phyloP scores from a whole-genome alignment of 495 filamentous ascomycete species.

The Lentithecium fluviatile region DNA sequence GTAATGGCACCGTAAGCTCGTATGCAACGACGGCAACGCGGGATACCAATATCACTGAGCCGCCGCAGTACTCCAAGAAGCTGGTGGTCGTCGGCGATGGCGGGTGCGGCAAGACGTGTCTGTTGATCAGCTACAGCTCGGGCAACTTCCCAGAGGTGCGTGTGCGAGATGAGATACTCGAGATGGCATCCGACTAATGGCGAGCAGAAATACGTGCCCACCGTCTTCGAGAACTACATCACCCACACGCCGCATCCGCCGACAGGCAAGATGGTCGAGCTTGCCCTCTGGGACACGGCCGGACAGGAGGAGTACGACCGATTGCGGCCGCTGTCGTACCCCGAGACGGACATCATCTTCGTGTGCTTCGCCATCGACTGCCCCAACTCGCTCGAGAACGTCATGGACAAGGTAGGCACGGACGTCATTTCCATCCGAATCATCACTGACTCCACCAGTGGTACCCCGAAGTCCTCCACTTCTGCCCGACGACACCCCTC shows the following conservation, averaged over 20 bases:
- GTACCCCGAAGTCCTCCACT: conserved; percentile 98
- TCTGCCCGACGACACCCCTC: conserved; percentile 94
- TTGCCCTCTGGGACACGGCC: conserved; percentile 97
- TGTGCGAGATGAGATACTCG: neutral
- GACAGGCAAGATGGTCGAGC: conserved; percentile 88
- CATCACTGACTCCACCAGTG: conserved; percentile 58
- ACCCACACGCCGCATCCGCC: conserved; percentile 85
- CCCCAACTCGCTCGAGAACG: conserved; percentile 95
- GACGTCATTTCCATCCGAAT: too few relatives aligned
- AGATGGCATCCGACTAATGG: conserved; percentile 6
- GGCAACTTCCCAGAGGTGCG: conserved; percentile 96
- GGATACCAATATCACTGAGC: conserved; percentile 80
- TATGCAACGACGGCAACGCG: conserved; percentile 68
- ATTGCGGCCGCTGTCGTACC: conserved; percentile 90
- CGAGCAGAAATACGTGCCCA: conserved; percentile 97
- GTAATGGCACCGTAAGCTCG: conserved; percentile 83
- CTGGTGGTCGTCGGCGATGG: conserved; percentile 98
- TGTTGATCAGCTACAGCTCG: conserved; percentile 96
- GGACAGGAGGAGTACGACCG: conserved; percentile 99
- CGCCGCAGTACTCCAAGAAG: conserved; percentile 94
- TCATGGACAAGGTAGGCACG: conserved; percentile 92
- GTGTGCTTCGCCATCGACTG: conserved; percentile 99
- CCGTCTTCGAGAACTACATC: conserved; percentile 99
- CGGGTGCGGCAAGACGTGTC: conserved; percentile 97
- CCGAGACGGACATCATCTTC: conserved; percentile 95